A percentile compares a stretch with the other conserved stretches of the same genome.
These are phyloP conservation scores for Fusarium sp. DNA, from an alignment of 2,329 filamentous ascomycete species.

Conservation along the genomic window DNA sequence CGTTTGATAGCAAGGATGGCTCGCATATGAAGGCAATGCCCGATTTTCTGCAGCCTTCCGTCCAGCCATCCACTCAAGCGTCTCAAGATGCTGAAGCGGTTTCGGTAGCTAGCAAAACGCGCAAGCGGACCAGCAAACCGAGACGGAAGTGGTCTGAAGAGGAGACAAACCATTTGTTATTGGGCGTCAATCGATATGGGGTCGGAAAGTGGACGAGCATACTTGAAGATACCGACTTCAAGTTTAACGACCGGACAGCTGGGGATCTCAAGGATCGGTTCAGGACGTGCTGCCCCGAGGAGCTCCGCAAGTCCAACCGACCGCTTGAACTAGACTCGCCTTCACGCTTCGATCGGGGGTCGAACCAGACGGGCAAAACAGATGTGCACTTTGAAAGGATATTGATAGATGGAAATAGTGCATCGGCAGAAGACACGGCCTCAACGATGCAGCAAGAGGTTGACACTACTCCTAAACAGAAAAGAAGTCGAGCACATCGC, in stretches of 20 bases:
- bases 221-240: conserved; percentile 68
- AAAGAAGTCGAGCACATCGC: conserved; percentile 64
- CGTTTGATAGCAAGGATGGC: conserved; percentile 62
- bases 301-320: conserved; percentile 61
- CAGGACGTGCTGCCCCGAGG: conserved; percentile 71
- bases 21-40: conserved; percentile 56
- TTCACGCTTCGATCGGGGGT: conserved; percentile 36
- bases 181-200: conserved; percentile 70
- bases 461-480: conserved; percentile 54
- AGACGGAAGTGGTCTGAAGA: conserved; percentile 73
- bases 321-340: conserved; percentile 39
- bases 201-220: conserved; percentile 75
- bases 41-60: conserved; percentile 51
- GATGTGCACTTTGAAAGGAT: conserved; percentile 66
- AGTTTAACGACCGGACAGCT: conserved; percentile 69
- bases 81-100: conserved; percentile 48
- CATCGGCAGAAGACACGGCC: conserved; percentile 43
- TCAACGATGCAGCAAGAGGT: conserved; percentile 40
- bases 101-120: conserved; percentile 52
- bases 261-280: conserved; percentile 74
- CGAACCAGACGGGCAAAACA: conserved; percentile 55
- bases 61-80: conserved; percentile 33
- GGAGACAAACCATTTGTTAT: conserved; percentile 70
- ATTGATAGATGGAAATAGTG: conserved; percentile 58
- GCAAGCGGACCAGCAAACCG: conserved; percentile 66